Conservation (phyloP, 108 stramenopile species). For the Conticribra weissflogii region DNA sequence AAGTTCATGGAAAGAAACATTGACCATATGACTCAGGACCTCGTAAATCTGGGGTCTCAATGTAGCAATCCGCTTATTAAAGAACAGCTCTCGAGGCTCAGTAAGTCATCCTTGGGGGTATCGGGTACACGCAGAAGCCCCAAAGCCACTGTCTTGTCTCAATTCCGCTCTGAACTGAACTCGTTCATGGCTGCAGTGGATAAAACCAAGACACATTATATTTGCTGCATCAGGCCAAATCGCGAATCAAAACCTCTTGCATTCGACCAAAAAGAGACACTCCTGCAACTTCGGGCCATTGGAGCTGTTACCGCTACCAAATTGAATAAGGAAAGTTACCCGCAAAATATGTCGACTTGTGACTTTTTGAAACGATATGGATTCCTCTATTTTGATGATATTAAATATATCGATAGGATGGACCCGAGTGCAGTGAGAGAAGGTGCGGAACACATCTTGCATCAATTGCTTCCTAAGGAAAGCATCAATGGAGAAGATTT, state of each 20-base stretch:
- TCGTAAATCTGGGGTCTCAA: conserved; percentile 53
- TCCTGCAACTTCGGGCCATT: conserved; percentile 90
- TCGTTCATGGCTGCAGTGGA: conserved; percentile 67
- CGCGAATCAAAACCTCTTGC: conserved; percentile 56
- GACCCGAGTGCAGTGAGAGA: background rate
- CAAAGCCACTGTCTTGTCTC: conserved; percentile 61
- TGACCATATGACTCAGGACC: conserved; percentile 76
- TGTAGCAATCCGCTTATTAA: conserved; percentile 63
- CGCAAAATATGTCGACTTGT: conserved; percentile 41
- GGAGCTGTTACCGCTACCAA: conserved; percentile 88
- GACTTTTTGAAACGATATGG: background rate
- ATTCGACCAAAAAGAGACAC: conserved; percentile 70
- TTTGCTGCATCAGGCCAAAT: conserved; percentile 92
- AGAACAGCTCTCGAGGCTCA: conserved; percentile 46
- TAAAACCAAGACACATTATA: conserved; percentile 78
- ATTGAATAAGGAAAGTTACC: conserved; percentile 92
- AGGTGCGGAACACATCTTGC: background rate
- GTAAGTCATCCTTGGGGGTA: conserved; percentile 9
- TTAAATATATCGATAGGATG: background rate
- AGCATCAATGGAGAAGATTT: background rate
- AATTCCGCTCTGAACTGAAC: conserved; percentile 69
- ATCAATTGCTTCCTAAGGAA: background rate
- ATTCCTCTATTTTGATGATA: background rate
- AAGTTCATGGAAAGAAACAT: conserved; percentile 82
- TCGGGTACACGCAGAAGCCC: conserved; percentile 59